Evolutionary conservation across 352 stramenopile species (phyloP).

Genomic region (Phytophthora sojae): DNA sequence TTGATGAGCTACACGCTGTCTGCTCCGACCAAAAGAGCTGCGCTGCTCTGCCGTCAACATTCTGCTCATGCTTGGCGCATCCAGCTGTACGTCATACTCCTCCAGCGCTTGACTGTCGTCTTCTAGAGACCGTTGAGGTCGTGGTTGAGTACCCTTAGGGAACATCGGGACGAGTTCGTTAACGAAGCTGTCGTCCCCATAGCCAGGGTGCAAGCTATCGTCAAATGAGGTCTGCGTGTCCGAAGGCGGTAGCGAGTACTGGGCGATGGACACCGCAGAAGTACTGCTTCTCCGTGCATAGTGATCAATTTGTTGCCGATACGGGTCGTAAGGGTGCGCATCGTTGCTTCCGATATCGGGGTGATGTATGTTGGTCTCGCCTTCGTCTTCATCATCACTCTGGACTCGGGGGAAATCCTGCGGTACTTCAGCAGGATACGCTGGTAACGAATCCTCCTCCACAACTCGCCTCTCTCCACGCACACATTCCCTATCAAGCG

Average conservation of each 20-base stretch:
- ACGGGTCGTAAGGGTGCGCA: constrained; percentile 15
- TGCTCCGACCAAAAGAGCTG: constrained; percentile 27
- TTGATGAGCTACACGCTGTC: constrained; percentile 15
- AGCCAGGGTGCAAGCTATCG: constrained; percentile 43
- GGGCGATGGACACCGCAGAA: constrained; percentile 30
- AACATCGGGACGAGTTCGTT: constrained; percentile 78
- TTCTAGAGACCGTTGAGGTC: constrained; percentile 15
- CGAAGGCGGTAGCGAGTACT: constrained; percentile 70
- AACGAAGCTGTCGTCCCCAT: constrained; percentile 54
- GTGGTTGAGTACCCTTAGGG: constrained; percentile 19
- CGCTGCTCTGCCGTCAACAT: constrained; percentile 31
- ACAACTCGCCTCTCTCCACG: too few relatives aligned
- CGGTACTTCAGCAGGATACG: too few relatives aligned
- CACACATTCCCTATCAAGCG: too few relatives aligned
- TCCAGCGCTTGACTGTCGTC: constrained; percentile 27
- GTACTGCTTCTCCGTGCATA: too few relatives aligned
- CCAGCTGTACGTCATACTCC: constrained; percentile 49
- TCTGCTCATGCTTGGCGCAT: constrained; percentile 44
- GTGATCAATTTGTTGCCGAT: constrained; percentile 39
- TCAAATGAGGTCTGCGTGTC: constrained; percentile 72
- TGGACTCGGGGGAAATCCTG: too few relatives aligned
- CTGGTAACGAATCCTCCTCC: too few relatives aligned
- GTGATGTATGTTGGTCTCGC: constrained; percentile 1
- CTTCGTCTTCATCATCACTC: constrained; percentile 5
- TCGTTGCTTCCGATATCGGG: constrained; percentile 8